Evolutionary conservation across 768 basidiomycete species (phyloP), one percentile per base, ranked within the genome.

Genomic region (Gloeostereum incarnatum): DNA sequence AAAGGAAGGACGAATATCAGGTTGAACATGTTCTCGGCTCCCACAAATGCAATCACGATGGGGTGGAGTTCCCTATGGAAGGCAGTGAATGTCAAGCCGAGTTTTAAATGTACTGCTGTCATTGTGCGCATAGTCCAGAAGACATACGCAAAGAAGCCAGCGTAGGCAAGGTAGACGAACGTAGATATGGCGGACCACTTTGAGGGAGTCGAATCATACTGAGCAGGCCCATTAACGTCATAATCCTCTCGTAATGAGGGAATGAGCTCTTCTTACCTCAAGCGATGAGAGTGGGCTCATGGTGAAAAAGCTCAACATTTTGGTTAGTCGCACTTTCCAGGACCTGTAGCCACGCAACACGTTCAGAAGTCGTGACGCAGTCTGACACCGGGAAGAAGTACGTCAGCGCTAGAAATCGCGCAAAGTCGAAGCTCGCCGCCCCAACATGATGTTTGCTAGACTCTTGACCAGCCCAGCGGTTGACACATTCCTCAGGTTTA

Each of bases 1-100:
- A 14, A 6, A n/a, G 34, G 31, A 17, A 11, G 21, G 24, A 58
- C 79, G n/a, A n/a, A 45, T 56, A 91, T 91, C 55, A 99, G 66
- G 50, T 81, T 85, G 55, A 91, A 88, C 93, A 98, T 97, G 50
- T 97, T 98, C 62, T 98, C 94, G 2, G 90, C 86, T 2, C 94
- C 94, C 10, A 94, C 85, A 47, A 98, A 93, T 5, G 92, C 76
- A 36, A 99, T 91, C 25, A 96, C 84, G 41, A 97, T 85, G 1
- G 93, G 93, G 36, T 98, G 66, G 29, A 94, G 61, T 53, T 86
- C 81, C 87, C 87, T 89, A 41, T 7, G 25, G 31, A 93, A 65
- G 9, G 91, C 94, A 2, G 94, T 97, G 55, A 97, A 86, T 1
- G 89, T 86, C 22, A 99, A 63, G 58, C 94, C 94, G 38, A 89